Base-by-base conservation (phyloP, 2,329 filamentous ascomycete species). In the Fusarium sp. region DNA sequence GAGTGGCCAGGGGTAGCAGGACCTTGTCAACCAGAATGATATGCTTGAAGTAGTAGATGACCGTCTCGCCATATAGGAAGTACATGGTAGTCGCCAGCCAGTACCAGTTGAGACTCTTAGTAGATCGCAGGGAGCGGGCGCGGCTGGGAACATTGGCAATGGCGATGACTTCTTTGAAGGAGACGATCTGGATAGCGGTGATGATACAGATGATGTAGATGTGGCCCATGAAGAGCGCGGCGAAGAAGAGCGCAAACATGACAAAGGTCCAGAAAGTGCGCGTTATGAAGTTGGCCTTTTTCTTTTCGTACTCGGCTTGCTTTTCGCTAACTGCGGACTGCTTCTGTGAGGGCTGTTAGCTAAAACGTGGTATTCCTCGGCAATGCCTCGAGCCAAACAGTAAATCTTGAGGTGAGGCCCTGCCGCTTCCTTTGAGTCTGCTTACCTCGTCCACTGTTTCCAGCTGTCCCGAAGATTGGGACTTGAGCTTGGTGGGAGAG, bases 1-100 rank as follows among this genome's bases (percentile, higher is more conserved):
- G 96, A 22, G 96, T 98, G 62, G 96, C 95, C 81, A 99, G 91
- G 14, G 96, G 96, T 66, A 98, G 87, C 70, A 99, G 87, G 51
- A 98, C 93, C 83, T 93, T 94, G 84, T 99, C 96, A 51, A 99
- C 95, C 67, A 99, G 86, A 48, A 99, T 91, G 76, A 99, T 96
- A 82, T 99, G 96, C 88, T 99, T 99, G 86, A 99, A 99, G 85
- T 99, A 99, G 86, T 99, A 99, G 80, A 99, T 98, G 80, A 99
- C 96, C 79, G 94, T 98, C 85, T 99, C 96, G 80, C 96, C 96
- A 81, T 99, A 99, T 57, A 99, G 88, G 78, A 98, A 99, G 87
- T 99, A 99, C 96, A 99, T 98, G 77, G 96, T 98, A 32, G 94
- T 94, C n/a, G 95, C 96, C 61, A 99, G 89, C 87, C 97, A 99